These are phyloP conservation scores for Catunica adiposa DNA, from an alignment of 2,329 filamentous ascomycete genomes.

Conservation along the genomic window DNA sequence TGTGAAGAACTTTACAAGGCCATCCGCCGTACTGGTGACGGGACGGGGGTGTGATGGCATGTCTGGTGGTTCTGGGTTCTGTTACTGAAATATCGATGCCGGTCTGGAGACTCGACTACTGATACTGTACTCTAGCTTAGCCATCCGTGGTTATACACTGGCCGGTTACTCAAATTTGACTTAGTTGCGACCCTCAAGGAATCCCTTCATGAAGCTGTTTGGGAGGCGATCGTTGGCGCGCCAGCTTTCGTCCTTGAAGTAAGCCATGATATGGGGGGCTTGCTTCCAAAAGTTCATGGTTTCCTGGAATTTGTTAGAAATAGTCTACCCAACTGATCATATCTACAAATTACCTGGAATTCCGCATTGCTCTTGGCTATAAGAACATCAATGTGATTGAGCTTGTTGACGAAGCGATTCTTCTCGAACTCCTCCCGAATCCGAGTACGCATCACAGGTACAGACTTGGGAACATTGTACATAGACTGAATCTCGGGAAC, in stretches of 20 bases:
- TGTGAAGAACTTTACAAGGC: not conserved
- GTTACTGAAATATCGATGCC: not conserved
- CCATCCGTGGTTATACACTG: no score
- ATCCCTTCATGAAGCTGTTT: constrained; percentile 80
- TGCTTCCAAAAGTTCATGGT: constrained; percentile 99
- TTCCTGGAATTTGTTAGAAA: constrained; percentile 43
- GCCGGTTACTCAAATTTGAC: not conserved
- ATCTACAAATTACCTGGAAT: constrained; percentile 53
- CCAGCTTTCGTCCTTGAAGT: constrained; percentile 73
- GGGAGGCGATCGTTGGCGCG: constrained; percentile 66
- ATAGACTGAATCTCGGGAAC: constrained; percentile 59
- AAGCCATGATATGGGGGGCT: constrained; percentile 85
- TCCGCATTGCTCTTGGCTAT: constrained; percentile 83
- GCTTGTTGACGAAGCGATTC: constrained; percentile 81
- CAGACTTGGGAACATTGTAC: constrained; percentile 83
- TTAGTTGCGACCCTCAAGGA: constrained; percentile 68
- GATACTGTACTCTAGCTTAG: not conserved
- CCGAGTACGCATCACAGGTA: constrained; percentile 77
- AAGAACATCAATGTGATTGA: constrained; percentile 75
- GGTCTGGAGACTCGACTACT: not conserved
- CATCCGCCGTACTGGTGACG: not conserved
- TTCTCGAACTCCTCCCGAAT: constrained; percentile 94
- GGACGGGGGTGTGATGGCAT: not conserved
- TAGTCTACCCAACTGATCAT: not conserved
- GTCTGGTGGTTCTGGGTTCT: not conserved